Base-by-base conservation (phyloP, 352 stramenopile species). In the Pythium aquatile region DNA sequence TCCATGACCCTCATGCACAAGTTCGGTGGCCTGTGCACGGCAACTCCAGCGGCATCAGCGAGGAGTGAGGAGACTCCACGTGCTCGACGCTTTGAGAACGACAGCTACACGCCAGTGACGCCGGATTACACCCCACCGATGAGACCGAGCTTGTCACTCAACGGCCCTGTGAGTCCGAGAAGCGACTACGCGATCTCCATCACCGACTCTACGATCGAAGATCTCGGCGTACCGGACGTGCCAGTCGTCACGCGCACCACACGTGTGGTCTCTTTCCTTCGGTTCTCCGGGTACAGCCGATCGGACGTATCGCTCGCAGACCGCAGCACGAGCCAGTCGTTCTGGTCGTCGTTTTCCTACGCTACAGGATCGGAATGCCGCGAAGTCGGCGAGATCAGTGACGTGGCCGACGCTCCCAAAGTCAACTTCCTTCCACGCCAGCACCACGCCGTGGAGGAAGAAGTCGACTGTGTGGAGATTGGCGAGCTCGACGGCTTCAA, bases 1-100 rank as follows among this genome's bases (percentile, higher is more conserved):
- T 35, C 57, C 52, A 70, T 70, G 51, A 54, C 65, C 49, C 10
- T 69, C 29, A 63, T 63, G 26, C 63, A 70, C 33, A 70, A 61
- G n/a, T 16, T 65, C 20, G 16, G 46, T 16, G 53, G 39, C 7
- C 39, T 60, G 30, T 65, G 48, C 52, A 37, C 49, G 32, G 11
- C 28, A 39, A 20, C 52, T 2, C 20, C 29, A 32, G 1, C 9
- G 20, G 20, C 20, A 24, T 24, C 20, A 16, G 1, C 24, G 9
- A 61, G 8, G 20, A n/a, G 4, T 5, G 28, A 20, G 14, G 16
- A 37, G 6, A 9, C 28, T 3, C 44, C 44, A 13, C 6, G 44
- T 14, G 44, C 44, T 51, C 37, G 11, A 42, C 37, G 37, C 37
- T 4, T 42, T 13, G n/a, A 51, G 44, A 26, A 26, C n/a, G 53